Base-by-base conservation (phyloP, 768 basidiomycete genomes). In the Lactifluus pinguis region DNA sequence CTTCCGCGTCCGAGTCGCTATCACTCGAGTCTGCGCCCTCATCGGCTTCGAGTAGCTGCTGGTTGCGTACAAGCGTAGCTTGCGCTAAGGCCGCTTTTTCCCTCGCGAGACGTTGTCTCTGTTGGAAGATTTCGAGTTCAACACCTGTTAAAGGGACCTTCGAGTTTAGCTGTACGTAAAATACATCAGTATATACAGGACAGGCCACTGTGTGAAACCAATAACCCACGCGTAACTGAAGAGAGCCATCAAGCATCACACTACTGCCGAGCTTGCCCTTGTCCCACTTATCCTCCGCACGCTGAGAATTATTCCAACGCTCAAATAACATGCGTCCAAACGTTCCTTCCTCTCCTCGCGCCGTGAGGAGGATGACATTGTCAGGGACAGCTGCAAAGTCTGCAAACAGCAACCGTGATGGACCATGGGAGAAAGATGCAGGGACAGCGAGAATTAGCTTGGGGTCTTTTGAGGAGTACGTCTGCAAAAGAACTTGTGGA, bases 381-480 rank as follows among this genome's bases (percentile, higher is more conserved):
- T 87, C 87, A 0, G 87, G 83, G 5, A 86, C 80, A 7, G 83
- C 78, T 4, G 93, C 92, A 73, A 98, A 94, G 55, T 92, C 83
- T 15, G 84, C 80, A 71, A 99, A 98, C 4, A 98, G 72, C 38
- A 82, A 78, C 49, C 97, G 83, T 0, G 94, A 95, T 9, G 91
- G 87, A 2, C 95, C 95, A 68, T 98, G 89, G 0, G 93, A 95
- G 51, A 99, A 78, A 4, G 92, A 92, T 1, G 92, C 86, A 2
- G 97, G 97, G 30, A 95, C 88, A 0, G 94, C 92, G 15, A 99
- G 80, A 62, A 99, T 91, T 54, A 98, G 80, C 70, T 98, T 98
- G 0, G 97, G 93, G 59, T 90, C 84, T 65, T 87, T 86, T 2
- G 89, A 87, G 0, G 92, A 90, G 68, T 94, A 89, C 10, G 83